phyloP scores from a whole-genome alignment of 345 rosid genomes.

The Eucalyptus microcorys region DNA sequence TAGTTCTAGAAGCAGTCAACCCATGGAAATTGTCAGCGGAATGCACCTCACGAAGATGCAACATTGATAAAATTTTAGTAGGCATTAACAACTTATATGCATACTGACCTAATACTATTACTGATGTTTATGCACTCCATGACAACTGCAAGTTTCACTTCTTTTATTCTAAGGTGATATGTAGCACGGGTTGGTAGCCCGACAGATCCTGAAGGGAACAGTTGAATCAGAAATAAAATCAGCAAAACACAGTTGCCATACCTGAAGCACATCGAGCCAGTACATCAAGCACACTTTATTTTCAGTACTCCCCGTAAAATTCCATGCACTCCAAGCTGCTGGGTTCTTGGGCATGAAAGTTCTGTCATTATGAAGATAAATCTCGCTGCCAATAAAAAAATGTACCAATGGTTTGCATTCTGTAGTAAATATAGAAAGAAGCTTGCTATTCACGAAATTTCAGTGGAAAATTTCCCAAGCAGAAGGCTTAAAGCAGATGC shows the following conservation, averaged over 20 bases:
- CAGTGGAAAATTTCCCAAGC: not conserved
- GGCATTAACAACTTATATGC: not conserved
- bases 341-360: conserved; percentile 65
- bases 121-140: not conserved
- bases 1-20: not conserved
- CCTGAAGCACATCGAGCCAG: conserved; percentile 97
- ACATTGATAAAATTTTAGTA: not conserved
- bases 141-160: not conserved
- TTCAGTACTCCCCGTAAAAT: conserved; percentile 57
- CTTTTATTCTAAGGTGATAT: no score
- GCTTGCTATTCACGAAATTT: not conserved
- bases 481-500: no score
- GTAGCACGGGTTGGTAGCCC: conserved; percentile 22
- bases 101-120: not conserved
- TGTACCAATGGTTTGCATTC: not conserved
- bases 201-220: not conserved
- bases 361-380: conserved; percentile 68
- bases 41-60: not conserved
- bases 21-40: not conserved
- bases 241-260: not conserved
- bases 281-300: conserved; percentile 68
- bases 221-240: not conserved
- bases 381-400: conserved; percentile 42
- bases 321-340: conserved; percentile 94
- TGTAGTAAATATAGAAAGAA: not conserved